These are phyloP conservation scores for Prototheca wickerhamii DNA, from an alignment of 163 green algal species.

Conservation along the genomic window DNA sequence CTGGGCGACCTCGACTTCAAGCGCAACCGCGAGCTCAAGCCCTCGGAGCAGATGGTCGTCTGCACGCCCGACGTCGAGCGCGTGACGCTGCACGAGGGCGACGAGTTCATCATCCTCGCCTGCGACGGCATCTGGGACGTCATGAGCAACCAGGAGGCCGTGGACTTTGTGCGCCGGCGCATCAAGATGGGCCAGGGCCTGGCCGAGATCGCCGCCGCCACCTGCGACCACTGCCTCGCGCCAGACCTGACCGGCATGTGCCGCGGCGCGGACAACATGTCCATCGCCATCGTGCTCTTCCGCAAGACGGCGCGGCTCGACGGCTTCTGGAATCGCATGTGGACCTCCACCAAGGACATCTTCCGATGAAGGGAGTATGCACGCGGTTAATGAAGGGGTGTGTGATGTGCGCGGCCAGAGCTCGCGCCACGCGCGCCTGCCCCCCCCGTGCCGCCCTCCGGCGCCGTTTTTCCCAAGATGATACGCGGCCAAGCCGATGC, in stretches of 20 bases:
- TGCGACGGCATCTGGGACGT: conserved; percentile 81
- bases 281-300: conserved; percentile 40
- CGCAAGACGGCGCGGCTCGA: conserved; percentile 14
- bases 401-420: not conserved
- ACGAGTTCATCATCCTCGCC: conserved; percentile 76
- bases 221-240: conserved; percentile 58
- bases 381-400: not conserved
- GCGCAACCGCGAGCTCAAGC: conserved; percentile 36
- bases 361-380: not conserved
- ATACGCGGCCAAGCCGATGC: no score
- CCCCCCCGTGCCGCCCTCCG: no score
- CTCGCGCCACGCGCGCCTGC: no score
- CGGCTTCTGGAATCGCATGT: conserved; percentile 13
- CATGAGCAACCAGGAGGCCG: conserved; percentile 55
- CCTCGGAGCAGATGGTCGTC: conserved; percentile 61
- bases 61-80: conserved; percentile 53
- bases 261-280: conserved; percentile 54
- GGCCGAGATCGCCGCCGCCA: conserved; percentile 33
- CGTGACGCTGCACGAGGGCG: conserved; percentile 34
- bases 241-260: conserved; percentile 41
- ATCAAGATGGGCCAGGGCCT: conserved; percentile 25
- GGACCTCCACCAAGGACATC: not conserved
- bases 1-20: conserved; percentile 87
- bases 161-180: conserved; percentile 49
- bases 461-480: no score